These are phyloP conservation scores for Oldenlandia corymbosa DNA, from an alignment of 257 asterid species.

Conservation along the genomic window DNA sequence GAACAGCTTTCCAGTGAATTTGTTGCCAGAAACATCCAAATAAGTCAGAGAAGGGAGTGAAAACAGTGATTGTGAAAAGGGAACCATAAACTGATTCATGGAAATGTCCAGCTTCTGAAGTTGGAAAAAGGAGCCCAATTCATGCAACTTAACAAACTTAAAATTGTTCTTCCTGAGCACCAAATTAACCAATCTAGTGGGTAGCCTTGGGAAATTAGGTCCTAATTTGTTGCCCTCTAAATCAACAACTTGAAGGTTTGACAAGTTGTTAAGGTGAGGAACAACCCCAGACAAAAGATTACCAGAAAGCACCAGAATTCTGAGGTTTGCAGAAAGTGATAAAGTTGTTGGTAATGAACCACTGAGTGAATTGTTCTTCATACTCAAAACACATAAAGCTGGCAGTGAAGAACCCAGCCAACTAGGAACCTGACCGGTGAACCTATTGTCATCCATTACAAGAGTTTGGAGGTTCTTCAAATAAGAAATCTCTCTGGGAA, in stretches of 20 bases:
- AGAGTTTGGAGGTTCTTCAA: constrained; percentile 60
- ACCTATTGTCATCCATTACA: constrained; percentile 53
- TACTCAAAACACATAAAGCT: constrained; percentile 54
- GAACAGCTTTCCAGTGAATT: constrained; percentile 56
- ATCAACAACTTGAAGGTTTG: constrained; percentile 75
- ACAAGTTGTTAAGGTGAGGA: constrained; percentile 36
- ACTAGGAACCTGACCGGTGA: constrained; percentile 52
- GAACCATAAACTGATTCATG: constrained; percentile 47
- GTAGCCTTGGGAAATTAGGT: constrained; percentile 55
- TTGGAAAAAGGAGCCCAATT: constrained; percentile 45
- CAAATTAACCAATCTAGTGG: constrained; percentile 50
- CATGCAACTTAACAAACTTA: constrained; percentile 38
- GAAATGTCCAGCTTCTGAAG: constrained; percentile 62
- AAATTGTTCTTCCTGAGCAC: constrained; percentile 60
- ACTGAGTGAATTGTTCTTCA: constrained; percentile 59
- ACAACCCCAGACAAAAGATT: constrained; percentile 57
- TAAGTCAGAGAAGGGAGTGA: constrained; percentile 55
- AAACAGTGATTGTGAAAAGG: constrained; percentile 40
- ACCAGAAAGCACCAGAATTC: constrained; percentile 47
- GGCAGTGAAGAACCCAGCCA: constrained; percentile 46
- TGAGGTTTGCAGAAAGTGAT: constrained; percentile 36
- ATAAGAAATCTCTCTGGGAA: constrained; percentile 51
- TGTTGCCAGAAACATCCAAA: constrained; percentile 63
- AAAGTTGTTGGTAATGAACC: constrained; percentile 49
- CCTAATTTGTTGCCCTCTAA: constrained; percentile 57